phyloP scores from a whole-genome alignment of 2,329 filamentous ascomycete species.

The Aspergillus sojae region DNA sequence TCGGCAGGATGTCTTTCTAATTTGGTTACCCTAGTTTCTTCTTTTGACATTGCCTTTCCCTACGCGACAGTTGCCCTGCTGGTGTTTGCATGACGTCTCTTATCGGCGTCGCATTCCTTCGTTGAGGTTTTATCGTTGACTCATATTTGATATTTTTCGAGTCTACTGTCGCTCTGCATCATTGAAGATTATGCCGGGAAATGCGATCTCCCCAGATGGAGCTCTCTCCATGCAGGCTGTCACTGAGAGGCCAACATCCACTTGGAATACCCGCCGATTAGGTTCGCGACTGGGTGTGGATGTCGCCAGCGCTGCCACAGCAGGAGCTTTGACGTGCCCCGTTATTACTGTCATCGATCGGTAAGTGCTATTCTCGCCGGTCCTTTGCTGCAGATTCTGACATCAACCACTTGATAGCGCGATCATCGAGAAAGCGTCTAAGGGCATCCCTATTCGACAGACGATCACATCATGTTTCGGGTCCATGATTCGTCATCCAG shows the following conservation, averaged over 20 bases:
- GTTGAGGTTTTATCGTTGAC: constrained; percentile 1
- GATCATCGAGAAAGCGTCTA: constrained; percentile 54
- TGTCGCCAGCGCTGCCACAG: constrained; percentile 67
- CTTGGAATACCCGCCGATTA: constrained; percentile 78
- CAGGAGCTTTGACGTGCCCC: constrained; percentile 77
- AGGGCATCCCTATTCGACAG: constrained; percentile 44
- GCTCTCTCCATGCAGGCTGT: constrained; percentile 27
- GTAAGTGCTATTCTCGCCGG: constrained; percentile 46
- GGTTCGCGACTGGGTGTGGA: constrained; percentile 69
- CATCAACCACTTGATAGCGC: constrained; percentile 33
- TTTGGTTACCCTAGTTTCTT: background rate
- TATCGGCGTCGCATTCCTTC: constrained; percentile 1
- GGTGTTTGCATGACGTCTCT: constrained; percentile 9
- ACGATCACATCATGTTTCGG: constrained; percentile 45
- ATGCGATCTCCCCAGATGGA: constrained; percentile 31
- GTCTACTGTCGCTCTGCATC: background rate
- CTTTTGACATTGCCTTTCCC: background rate
- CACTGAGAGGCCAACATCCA: constrained; percentile 21
- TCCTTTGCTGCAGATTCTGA: background rate
- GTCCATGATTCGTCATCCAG: constrained; percentile 44
- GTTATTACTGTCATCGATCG: constrained; percentile 86
- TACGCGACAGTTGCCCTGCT: background rate
- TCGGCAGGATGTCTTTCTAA: background rate
- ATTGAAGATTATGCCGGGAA: constrained; percentile 31
- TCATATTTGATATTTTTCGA: background rate